Conservation (phyloP, 768 basidiomycete species). For the Mycena rosella region DNA sequence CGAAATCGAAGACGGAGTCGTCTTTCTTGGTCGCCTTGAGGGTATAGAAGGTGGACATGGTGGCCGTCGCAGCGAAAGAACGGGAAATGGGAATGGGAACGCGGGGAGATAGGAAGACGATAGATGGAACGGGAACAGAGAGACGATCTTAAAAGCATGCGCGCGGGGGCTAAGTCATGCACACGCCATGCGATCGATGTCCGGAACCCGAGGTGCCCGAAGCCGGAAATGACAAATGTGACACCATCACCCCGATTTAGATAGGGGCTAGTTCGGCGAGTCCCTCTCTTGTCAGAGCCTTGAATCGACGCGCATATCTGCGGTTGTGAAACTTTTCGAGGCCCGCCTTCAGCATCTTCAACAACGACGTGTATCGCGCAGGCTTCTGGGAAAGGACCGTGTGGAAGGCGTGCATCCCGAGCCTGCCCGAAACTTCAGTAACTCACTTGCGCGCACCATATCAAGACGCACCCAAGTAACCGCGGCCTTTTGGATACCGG, state of each 20-base stretch:
- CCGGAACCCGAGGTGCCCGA: conserved; percentile 9
- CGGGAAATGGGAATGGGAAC: conserved; percentile 26
- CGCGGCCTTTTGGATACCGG: conserved; percentile 61
- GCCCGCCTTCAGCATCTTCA: conserved; percentile 64
- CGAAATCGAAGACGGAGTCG: conserved; percentile 70
- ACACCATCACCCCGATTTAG: background rate
- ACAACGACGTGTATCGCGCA: conserved; percentile 59
- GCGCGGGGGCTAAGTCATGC: background rate
- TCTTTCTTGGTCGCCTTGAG: conserved; percentile 75
- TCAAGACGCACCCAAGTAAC: conserved; percentile 68
- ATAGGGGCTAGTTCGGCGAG: conserved; percentile 45
- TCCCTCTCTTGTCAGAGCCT: conserved; percentile 61
- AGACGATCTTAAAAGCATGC: conserved; percentile 23
- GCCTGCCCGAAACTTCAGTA: conserved; percentile 60
- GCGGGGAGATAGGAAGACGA: conserved; percentile 1
- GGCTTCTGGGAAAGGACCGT: conserved; percentile 69
- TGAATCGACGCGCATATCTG: conserved; percentile 59
- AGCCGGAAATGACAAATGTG: background rate
- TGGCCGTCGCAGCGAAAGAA: conserved; percentile 38
- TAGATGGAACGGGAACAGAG: conserved; percentile 22
- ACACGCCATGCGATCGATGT: too few species aligned
- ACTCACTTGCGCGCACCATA: background rate
- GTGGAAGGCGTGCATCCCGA: conserved; percentile 85
- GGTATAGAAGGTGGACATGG: conserved; percentile 68
- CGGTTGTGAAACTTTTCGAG: conserved; percentile 61